These are phyloP conservation scores for Chenopodium formosanum DNA, from an alignment of 148 eudicot genomes.

Conservation along the genomic window DNA sequence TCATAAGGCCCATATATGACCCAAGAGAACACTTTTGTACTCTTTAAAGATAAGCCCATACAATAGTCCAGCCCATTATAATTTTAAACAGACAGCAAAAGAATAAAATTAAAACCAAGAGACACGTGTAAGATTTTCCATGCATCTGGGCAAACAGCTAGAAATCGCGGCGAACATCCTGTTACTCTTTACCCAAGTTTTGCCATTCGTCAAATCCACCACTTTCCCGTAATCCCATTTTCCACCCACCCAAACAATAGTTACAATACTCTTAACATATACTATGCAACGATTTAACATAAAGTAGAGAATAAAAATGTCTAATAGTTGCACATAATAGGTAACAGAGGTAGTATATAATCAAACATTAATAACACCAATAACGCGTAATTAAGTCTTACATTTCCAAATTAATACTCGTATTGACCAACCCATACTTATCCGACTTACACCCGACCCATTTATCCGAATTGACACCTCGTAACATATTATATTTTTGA, in stretches of 20 bases:
- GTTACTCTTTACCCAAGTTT: constrained; percentile 4
- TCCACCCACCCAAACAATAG: background rate
- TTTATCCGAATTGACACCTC: too few species aligned
- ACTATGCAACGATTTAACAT: too few species aligned
- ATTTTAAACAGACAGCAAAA: background rate
- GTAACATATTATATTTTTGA: background rate
- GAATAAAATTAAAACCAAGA: background rate
- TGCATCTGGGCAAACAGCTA: background rate
- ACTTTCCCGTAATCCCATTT: too few species aligned
- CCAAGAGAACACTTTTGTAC: too few species aligned
- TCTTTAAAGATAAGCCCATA: background rate
- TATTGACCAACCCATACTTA: too few species aligned
- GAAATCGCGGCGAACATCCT: constrained; percentile 13
- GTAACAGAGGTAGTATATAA: background rate
- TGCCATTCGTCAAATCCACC: constrained; percentile 7
- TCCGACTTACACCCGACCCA: too few species aligned
- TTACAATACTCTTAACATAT: too few species aligned
- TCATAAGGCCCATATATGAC: too few species aligned
- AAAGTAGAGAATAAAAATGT: too few species aligned
- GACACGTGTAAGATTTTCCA: constrained; percentile 3
- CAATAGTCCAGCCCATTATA: background rate
- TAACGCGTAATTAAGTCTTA: too few species aligned
- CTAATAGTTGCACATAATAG: too few species aligned
- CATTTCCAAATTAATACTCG: too few species aligned
- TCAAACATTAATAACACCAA: background rate